phyloP scores from a whole-genome alignment of 1,139 yeast species.

The Kodamaea fungicola region DNA sequence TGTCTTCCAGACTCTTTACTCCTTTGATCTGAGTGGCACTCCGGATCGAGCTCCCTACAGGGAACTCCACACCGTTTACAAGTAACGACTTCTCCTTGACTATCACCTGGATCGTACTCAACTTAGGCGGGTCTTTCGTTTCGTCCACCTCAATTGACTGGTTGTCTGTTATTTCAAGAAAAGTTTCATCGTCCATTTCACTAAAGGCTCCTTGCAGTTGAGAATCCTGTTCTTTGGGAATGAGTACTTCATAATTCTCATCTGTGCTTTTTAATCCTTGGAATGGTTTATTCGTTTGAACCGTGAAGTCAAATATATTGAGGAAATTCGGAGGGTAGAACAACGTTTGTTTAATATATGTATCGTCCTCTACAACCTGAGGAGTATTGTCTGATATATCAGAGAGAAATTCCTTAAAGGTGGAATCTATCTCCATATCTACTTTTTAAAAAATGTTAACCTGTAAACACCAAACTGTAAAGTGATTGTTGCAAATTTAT shows the following conservation, averaged over 20 bases:
- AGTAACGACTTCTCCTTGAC: slow-evolving; percentile 35
- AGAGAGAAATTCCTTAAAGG: slow-evolving; percentile 3
- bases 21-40: slow-evolving; percentile 35
- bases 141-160: slow-evolving; percentile 1
- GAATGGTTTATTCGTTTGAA: slow-evolving; percentile 30
- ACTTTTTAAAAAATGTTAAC: neutral
- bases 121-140: slow-evolving; percentile 2
- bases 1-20: slow-evolving; percentile 4
- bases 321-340: slow-evolving; percentile 36
- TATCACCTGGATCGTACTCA: slow-evolving; percentile 18
- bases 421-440: slow-evolving; percentile 5
- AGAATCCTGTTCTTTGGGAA: slow-evolving; percentile 39
- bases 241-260: slow-evolving; percentile 35
- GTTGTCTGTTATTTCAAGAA: slow-evolving; percentile 3
- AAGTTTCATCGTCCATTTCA: slow-evolving; percentile 32
- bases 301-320: slow-evolving; percentile 30
- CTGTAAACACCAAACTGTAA: neutral
- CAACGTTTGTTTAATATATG: slow-evolving; percentile 30
- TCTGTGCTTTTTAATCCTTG: slow-evolving; percentile 34
- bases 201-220: slow-evolving; percentile 33
- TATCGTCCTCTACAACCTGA: slow-evolving; percentile 1
- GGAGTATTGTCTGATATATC: slow-evolving; percentile 1
- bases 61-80: slow-evolving; percentile 30
- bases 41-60: slow-evolving; percentile 35
- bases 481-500: too few relatives aligned